A percentile compares a stretch with the other conserved stretches of the same genome.
Conservation (phyloP, 208 protist species). For the Crithidia fasciculata region DNA sequence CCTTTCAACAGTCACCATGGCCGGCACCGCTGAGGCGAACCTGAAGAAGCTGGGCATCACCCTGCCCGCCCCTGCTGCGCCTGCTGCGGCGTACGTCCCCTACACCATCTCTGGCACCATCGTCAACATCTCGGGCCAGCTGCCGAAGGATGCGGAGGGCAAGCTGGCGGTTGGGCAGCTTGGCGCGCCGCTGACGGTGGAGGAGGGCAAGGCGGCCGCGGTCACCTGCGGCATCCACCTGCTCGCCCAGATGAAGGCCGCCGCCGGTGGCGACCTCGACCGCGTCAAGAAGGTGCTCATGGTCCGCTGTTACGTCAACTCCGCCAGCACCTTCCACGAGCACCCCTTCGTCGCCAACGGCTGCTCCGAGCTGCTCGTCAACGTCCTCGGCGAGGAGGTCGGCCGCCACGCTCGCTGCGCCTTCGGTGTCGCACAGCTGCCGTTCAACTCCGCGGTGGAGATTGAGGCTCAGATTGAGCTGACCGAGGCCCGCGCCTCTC, state of each 20-base stretch:
- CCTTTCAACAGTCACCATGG: conserved; percentile 25
- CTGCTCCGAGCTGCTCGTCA: conserved; percentile 73
- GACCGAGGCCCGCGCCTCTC: background rate
- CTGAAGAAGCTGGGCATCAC: conserved; percentile 67
- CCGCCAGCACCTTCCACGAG: conserved; percentile 54
- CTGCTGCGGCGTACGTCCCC: conserved; percentile 77
- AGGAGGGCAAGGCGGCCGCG: conserved; percentile 71
- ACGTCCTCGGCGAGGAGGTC: conserved; percentile 69
- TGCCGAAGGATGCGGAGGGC: conserved; percentile 63
- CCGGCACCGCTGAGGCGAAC: conserved; percentile 43
- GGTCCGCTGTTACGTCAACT: conserved; percentile 80
- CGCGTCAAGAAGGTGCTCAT: conserved; percentile 79
- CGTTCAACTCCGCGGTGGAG: conserved; percentile 72
- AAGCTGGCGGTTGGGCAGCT: conserved; percentile 60
- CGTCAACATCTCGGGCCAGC: conserved; percentile 78
- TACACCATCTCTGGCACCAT: conserved; percentile 45
- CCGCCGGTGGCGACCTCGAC: conserved; percentile 58
- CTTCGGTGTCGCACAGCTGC: conserved; percentile 74
- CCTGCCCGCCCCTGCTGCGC: conserved; percentile 59
- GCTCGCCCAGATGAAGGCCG: conserved; percentile 68
- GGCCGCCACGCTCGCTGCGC: conserved; percentile 78
- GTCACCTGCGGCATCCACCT: conserved; percentile 49
- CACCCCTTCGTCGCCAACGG: conserved; percentile 80
- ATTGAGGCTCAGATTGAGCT: conserved; percentile 74
- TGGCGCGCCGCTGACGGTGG: conserved; percentile 48